Base-by-base conservation (phyloP, 2,329 filamentous ascomycete genomes). In the Penicillium crustosum region DNA sequence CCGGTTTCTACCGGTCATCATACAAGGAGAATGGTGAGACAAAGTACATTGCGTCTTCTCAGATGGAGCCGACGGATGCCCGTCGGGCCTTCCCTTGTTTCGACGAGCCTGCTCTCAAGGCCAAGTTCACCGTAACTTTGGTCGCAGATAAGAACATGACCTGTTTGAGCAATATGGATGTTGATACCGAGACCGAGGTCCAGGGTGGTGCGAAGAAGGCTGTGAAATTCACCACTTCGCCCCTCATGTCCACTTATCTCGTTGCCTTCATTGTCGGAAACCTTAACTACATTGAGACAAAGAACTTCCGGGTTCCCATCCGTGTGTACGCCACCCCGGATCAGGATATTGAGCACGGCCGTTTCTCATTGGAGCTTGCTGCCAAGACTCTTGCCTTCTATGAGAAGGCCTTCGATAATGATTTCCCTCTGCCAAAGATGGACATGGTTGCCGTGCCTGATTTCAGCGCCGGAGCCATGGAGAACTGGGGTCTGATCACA, bases 11-110 rank as follows among this genome's bases (percentile, higher is more conserved):
- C 79, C 87, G 93, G 58, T 96, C 92, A 1, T 95, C 91, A 7
- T 97, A 93, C 82, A 95, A 94, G 81, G 87, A 86, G 60, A 86
- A 94, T 70, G 93, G 93, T 39, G 86, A 85, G 59, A 87, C 88
- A 58, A 90, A 89, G 65, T 89, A 93, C 73, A 82, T 97, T 71
- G 93, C 93, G 29, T 93, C 92, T 27, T 91, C 91, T 19, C 93
- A 97, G 81, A 96, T 97, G 90, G 93, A 97, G 80, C 89, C 93
- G 39, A 97, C 93, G 15, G 93, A 97, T 78, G 93, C 91, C 61
- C 86, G 93, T 68, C 85, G 93, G 67, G 92, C 93, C 7, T 96
- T 97, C 79, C 93, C 93, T 43, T 97, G 93, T 78, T 97, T 97
- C 75, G 93, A 97, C 72, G 94, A 97, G 80, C 93, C 93, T 29